A percentile compares a stretch with the other conserved stretches of the same genome.
Evolutionary conservation across 75 land plant genomes (phyloP).

Genomic region (Gnetum montanum): DNA sequence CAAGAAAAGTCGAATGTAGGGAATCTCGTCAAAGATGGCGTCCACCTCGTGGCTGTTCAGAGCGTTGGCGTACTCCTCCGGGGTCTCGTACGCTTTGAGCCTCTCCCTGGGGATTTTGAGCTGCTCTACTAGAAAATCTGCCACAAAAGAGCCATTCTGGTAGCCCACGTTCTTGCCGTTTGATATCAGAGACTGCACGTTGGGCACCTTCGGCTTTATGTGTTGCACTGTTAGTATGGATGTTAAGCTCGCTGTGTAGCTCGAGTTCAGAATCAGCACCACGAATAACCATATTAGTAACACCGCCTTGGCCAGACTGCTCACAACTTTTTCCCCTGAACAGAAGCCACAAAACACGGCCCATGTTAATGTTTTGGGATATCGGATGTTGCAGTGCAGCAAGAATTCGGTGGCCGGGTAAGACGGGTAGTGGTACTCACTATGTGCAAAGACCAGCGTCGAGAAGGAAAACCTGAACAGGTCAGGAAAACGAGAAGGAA

Average conservation of each 20-base stretch:
- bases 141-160: constrained; percentile 32
- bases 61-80: constrained; percentile 24
- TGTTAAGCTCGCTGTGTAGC: constrained; percentile 35
- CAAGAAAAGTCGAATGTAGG: constrained; percentile 34
- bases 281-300: constrained; percentile 56
- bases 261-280: constrained; percentile 39
- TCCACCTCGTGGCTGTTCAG: constrained; percentile 19
- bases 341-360: too few species aligned
- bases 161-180: constrained; percentile 29
- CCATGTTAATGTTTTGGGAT: too few species aligned
- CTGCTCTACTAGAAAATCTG: constrained; percentile 15
- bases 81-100: constrained; percentile 1
- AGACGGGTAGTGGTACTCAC: too few species aligned
- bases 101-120: constrained; percentile 14
- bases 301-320: constrained; percentile 34
- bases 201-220: constrained; percentile 33
- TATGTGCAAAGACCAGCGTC: too few species aligned
- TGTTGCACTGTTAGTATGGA: constrained; percentile 56
- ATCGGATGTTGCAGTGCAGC: too few species aligned
- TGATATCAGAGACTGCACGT: constrained; percentile 15
- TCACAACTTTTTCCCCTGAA: constrained; percentile 22
- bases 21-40: constrained; percentile 29
- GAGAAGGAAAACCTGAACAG: too few species aligned
- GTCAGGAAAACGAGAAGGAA: too few species aligned
- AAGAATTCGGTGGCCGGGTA: too few species aligned